Evolutionary conservation across 768 basidiomycete genomes (phyloP).

Genomic region (Tricholoma flavovirens): DNA sequence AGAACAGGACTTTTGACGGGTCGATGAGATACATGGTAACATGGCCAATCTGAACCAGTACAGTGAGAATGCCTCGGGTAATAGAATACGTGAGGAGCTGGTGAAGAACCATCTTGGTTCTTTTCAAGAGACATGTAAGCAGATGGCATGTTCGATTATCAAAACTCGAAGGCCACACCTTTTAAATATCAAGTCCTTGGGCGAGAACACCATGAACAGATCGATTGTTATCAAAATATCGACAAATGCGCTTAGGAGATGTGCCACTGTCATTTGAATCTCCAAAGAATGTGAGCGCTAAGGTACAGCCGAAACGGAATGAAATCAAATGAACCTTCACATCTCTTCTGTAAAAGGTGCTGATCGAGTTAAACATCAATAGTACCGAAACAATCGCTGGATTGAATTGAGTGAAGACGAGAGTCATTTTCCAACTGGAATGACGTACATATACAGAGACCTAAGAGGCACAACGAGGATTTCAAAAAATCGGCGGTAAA

Average conservation of each 20-base stretch:
- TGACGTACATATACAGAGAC: neutral
- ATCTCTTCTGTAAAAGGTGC: neutral
- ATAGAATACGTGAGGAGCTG: constrained; percentile 4
- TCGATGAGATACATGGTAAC: neutral
- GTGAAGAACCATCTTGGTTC: neutral
- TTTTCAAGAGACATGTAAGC: neutral
- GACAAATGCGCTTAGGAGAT: neutral
- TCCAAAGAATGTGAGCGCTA: neutral
- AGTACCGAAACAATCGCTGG: neutral
- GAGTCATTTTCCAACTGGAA: neutral
- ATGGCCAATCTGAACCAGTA: constrained; percentile 1
- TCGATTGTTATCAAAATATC: constrained; percentile 4
- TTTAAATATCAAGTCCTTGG: neutral
- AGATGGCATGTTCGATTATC: neutral
- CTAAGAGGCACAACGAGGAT: neutral
- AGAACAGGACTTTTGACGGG: constrained; percentile 4
- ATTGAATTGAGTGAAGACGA: neutral
- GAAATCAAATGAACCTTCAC: neutral
- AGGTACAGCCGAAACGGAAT: neutral
- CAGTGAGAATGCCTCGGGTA: constrained; percentile 5
- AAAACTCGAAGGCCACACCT: neutral
- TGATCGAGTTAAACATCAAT: too few relatives aligned
- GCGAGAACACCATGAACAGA: constrained; percentile 1
- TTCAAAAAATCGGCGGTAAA: neutral
- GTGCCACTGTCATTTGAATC: constrained; percentile 2